phyloP scores from a whole-genome alignment of 805 yeast species.

The Cyberlindnera suaveolens region DNA sequence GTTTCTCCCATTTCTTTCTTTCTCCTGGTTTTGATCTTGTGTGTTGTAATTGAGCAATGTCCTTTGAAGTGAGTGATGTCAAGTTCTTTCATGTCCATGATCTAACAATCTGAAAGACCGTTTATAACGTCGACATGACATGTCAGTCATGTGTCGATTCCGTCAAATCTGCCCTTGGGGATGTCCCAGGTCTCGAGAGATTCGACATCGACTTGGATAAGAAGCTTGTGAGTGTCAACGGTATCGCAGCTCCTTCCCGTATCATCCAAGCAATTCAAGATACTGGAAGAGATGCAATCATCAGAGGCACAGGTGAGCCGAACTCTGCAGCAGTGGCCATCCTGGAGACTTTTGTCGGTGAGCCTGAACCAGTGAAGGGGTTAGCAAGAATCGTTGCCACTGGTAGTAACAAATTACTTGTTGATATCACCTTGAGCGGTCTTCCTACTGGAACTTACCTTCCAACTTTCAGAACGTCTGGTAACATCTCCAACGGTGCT shows the following conservation, averaged over 20 bases:
- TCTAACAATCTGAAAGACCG: slow-evolving; percentile 32
- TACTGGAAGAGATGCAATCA: slow-evolving; percentile 84
- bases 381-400: slow-evolving; percentile 78
- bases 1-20: no score
- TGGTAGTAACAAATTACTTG: slow-evolving; percentile 43
- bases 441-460: slow-evolving; percentile 56
- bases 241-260: slow-evolving; percentile 69
- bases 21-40: no score
- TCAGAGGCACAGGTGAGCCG: slow-evolving; percentile 84
- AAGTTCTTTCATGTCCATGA: not conserved
- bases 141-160: slow-evolving; percentile 45
- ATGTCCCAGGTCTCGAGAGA: slow-evolving; percentile 43
- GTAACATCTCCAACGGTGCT: slow-evolving; percentile 74
- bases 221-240: slow-evolving; percentile 62
- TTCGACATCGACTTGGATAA: slow-evolving; percentile 51
- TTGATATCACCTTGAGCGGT: slow-evolving; percentile 79
- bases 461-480: slow-evolving; percentile 63
- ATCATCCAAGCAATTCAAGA: slow-evolving; percentile 62
- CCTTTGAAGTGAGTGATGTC: slow-evolving; percentile 14
- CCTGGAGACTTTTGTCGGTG: slow-evolving; percentile 59
- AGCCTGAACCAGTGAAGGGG: slow-evolving; percentile 66
- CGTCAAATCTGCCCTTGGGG: slow-evolving; percentile 37
- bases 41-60: slow-evolving; percentile 4
- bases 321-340: slow-evolving; percentile 90
- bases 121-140: slow-evolving; percentile 80